Percentiles rank a stretch among this genome's conserved stretches.
These are phyloP conservation scores for Nelumbo lutea DNA, from an alignment of 164 flowering plant genomes.

Conservation along the genomic window DNA sequence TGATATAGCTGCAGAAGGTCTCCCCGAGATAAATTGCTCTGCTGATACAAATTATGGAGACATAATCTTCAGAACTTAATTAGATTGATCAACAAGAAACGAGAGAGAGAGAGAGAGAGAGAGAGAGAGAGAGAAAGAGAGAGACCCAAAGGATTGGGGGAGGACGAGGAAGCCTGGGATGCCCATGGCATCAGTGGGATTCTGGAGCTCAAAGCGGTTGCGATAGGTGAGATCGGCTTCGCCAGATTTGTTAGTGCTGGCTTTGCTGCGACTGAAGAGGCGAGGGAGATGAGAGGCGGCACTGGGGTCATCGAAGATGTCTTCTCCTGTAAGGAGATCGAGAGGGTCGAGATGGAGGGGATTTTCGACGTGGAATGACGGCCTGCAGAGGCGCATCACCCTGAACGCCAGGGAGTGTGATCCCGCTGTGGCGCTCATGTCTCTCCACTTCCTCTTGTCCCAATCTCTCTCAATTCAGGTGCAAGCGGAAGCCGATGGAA, in stretches of 20 bases:
- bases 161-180: conserved; percentile 88
- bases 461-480: not conserved
- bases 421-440: conserved; percentile 45
- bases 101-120: not conserved
- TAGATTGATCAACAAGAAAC: not conserved
- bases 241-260: conserved; percentile 1
- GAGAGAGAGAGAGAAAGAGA: conserved; percentile 5
- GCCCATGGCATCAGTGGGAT: conserved; percentile 67
- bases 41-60: conserved; percentile 4
- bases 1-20: conserved; percentile 92
- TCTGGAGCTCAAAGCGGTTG: conserved; percentile 53
- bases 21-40: conserved; percentile 97
- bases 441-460: not conserved
- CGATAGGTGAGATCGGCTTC: conserved; percentile 53
- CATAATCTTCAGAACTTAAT: not conserved
- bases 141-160: conserved; percentile 90
- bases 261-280: conserved; percentile 21
- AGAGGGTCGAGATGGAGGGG: conserved; percentile 71
- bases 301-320: conserved; percentile 56
- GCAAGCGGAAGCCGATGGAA: not conserved
- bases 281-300: conserved; percentile 44
- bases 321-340: conserved; percentile 86
- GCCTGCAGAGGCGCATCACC: conserved; percentile 91
- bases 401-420: conserved; percentile 89
- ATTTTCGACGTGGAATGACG: conserved; percentile 69